phyloP scores from a whole-genome alignment of 179 eudicot species.

The Beta corolliflora region DNA sequence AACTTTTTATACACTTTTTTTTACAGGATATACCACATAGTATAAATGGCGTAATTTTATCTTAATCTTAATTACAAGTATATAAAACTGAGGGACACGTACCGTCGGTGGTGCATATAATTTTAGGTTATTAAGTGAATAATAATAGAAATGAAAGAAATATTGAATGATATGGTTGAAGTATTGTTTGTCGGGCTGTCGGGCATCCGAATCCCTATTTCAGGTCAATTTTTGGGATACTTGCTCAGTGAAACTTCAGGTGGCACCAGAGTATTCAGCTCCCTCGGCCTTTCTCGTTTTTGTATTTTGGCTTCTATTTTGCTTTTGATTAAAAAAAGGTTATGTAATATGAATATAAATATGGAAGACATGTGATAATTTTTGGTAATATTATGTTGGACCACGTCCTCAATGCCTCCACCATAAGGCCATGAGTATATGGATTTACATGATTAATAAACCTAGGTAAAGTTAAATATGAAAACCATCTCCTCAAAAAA shows the following conservation, averaged over 20 bases:
- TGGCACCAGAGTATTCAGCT: background rate
- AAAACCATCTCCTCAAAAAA: too few relatives aligned
- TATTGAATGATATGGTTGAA: constrained; percentile 21
- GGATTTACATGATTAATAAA: too few relatives aligned
- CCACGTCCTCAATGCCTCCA: background rate
- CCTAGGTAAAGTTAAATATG: too few relatives aligned
- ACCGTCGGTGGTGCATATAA: constrained; percentile 38
- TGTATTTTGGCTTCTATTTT: background rate
- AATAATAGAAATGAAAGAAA: constrained; percentile 5
- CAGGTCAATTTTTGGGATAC: background rate
- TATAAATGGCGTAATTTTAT: background rate
- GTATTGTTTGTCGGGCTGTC: constrained; percentile 45
- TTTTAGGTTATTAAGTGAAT: background rate
- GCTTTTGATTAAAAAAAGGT: too few relatives aligned
- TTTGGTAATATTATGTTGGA: background rate
- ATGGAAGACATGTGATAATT: background rate
- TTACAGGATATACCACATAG: background rate
- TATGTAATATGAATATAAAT: background rate
- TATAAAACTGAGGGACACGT: background rate
- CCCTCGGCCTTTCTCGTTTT: background rate
- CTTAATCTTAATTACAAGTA: too few relatives aligned
- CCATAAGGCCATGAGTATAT: background rate
- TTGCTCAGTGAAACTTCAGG: background rate
- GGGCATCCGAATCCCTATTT: constrained; percentile 16
- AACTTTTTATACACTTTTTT: background rate